Evolutionary conservation across 129 eudicot genomes (phyloP), one percentile per base, ranked within the genome.

Genomic region (Sambucus nigra): DNA sequence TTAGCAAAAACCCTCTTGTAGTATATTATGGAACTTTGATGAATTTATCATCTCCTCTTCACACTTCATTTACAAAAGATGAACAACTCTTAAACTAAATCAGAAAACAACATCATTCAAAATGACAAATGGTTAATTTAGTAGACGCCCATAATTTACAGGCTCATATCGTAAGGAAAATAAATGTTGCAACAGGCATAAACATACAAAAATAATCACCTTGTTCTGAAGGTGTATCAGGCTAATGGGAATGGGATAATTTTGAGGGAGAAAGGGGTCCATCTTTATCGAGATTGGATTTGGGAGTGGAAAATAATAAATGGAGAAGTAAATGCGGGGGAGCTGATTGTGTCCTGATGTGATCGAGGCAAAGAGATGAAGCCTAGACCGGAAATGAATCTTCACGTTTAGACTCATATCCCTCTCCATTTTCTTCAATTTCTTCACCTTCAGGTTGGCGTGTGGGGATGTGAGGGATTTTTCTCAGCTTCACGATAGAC

Each of bases 291-390:
- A 73, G 55, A 40, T 61, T 77, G 14, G 74, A 76, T 6, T 66
- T 42, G 39, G 47, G 57, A 14, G 45, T 53, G 21, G 67, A 17
- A 39, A 72, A 73, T 13, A 14, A 44, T 3, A 25, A 56, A 64
- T 71, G 26, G 46, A 78, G 75, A 57, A 75, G 80, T 48, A 48
- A 17, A 48, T 40, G 66, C 25, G 74, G 56, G 12, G 94, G 88
- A 57, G 68, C 93, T 5, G 91, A 91, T 17, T 86, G 79, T 27
- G 95, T 91, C 70, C 94, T 67, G 54, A 91, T 85, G 28, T 76
- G 95, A 66, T 91, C 76, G 41, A 85, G 81, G 19, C 98, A 84
- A 22, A 85, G 76, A 60, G 66, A 56, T 21, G 94, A 76, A 48
- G 93, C 78, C 51, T 66, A 81, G 29, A 79, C 69, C 10, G 76